phyloP scores from a whole-genome alignment of 345 rosid species.

The Euphorbia peplus region DNA sequence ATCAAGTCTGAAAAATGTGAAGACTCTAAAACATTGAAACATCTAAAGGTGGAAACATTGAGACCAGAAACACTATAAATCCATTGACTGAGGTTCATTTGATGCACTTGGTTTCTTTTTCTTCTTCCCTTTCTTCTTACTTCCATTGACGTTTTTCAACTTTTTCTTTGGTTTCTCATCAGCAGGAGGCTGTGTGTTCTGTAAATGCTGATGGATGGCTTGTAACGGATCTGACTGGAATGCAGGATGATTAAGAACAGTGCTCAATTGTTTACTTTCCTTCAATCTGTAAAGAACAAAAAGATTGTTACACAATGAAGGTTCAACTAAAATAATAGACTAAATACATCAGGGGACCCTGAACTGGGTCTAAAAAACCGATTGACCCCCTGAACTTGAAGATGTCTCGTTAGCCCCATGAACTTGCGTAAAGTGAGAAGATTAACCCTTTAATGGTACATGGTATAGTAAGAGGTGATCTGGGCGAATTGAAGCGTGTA shows the following conservation, averaged over 20 bases:
- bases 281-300: slow-evolving; percentile 43
- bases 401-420: too few species aligned
- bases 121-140: slow-evolving; percentile 51
- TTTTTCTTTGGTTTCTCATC: slow-evolving; percentile 62
- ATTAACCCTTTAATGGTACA: too few species aligned
- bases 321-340: background rate
- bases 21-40: background rate
- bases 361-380: too few species aligned
- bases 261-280: slow-evolving; percentile 57
- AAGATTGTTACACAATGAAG: background rate
- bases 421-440: too few species aligned
- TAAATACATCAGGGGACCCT: too few species aligned
- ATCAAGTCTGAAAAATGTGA: too few species aligned
- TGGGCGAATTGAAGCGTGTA: too few species aligned
- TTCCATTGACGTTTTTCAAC: slow-evolving; percentile 37
- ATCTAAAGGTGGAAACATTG: background rate
- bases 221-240: slow-evolving; percentile 71
- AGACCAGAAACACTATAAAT: slow-evolving; percentile 16
- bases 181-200: slow-evolving; percentile 56
- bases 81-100: slow-evolving; percentile 40
- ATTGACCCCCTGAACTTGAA: too few species aligned
- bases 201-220: slow-evolving; percentile 64
- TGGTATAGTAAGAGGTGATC: too few species aligned
- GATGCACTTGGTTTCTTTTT: slow-evolving; percentile 33
- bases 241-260: slow-evolving; percentile 62